Conservation (phyloP, 2,329 filamentous ascomycete genomes). For the Neospermospora avenae region DNA sequence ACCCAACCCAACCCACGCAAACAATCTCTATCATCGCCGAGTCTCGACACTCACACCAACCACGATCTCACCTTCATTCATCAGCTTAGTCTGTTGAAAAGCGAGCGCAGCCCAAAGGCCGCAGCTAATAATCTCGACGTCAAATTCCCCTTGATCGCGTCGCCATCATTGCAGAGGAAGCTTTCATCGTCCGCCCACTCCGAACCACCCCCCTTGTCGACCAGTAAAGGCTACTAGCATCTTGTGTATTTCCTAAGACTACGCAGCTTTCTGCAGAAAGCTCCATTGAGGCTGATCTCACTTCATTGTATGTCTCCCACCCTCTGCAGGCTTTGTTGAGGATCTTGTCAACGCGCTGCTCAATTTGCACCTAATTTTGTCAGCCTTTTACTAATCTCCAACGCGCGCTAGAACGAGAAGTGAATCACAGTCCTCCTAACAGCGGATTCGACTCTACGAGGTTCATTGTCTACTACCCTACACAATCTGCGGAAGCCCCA, state of each 20-base stretch:
- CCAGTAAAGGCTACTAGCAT: conserved; percentile 15
- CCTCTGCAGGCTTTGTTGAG: conserved; percentile 8
- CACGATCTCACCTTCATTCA: conserved; percentile 2
- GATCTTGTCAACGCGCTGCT: conserved; percentile 16
- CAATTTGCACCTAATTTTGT: conserved; percentile 16
- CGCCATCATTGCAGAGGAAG: conserved; percentile 10
- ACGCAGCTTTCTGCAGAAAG: conserved; percentile 32
- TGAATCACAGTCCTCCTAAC: conserved; percentile 35
- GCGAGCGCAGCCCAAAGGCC: conserved; percentile 11
- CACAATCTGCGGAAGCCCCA: conserved; percentile 31
- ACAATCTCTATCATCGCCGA: conserved; percentile 2
- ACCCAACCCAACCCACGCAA: conserved; percentile 21
- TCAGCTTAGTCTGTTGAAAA: conserved; percentile 8
- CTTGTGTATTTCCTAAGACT: conserved; percentile 13
- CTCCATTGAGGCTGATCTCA: conserved; percentile 33
- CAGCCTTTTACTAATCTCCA: conserved; percentile 25
- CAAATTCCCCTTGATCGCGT: conserved; percentile 5
- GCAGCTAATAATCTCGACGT: conserved; percentile 4
- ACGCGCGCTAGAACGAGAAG: conserved; percentile 30
- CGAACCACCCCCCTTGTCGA: conserved; percentile 5
- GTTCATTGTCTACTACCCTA: conserved; percentile 12
- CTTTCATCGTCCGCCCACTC: neutral
- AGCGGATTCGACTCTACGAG: conserved; percentile 26
- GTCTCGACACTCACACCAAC: conserved; percentile 7
- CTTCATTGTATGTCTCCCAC: conserved; percentile 32